Percentiles rank a stretch among this genome's conserved stretches.
These are phyloP conservation scores for Omphalotus olearius DNA, from an alignment of 1,284 basidiomycete species.

Conservation along the genomic window DNA sequence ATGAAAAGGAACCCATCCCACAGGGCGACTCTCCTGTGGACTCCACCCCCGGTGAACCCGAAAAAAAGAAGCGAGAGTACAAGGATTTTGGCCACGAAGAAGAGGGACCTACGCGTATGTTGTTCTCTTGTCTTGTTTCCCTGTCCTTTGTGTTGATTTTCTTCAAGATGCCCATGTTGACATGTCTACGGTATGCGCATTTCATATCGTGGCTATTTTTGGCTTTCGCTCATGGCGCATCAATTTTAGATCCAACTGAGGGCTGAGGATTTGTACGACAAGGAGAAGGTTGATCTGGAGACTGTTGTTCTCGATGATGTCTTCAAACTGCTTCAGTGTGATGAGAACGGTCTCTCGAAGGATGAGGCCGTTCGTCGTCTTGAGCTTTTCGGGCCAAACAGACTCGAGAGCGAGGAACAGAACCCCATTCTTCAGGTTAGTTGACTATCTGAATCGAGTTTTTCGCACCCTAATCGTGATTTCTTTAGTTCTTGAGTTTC, in stretches of 20 bases:
- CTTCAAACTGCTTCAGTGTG: slow-evolving; percentile 91
- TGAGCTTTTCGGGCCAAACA: slow-evolving; percentile 96
- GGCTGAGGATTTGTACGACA: slow-evolving; percentile 94
- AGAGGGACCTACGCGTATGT: slow-evolving; percentile 66
- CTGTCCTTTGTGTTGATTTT: slow-evolving; percentile 11
- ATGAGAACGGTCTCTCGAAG: slow-evolving; percentile 72
- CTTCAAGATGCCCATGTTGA: slow-evolving; percentile 77
- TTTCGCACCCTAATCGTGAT: slow-evolving; percentile 12
- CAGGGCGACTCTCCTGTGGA: slow-evolving; percentile 32
- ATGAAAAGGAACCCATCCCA: slow-evolving; percentile 63
- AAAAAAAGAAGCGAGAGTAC: slow-evolving; percentile 85
- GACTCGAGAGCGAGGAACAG: slow-evolving; percentile 87
- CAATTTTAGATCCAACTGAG: slow-evolving; percentile 77
- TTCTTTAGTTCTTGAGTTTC: slow-evolving; percentile 83
- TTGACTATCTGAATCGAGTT: slow-evolving; percentile 7
- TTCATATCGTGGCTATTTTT: slow-evolving; percentile 5
- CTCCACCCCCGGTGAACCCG: slow-evolving; percentile 27
- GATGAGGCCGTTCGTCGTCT: slow-evolving; percentile 83
- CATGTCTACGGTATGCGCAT: slow-evolving; percentile 55
- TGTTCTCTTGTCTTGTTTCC: slow-evolving; percentile 13
- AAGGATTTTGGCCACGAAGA: slow-evolving; percentile 86
- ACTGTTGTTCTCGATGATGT: slow-evolving; percentile 96
- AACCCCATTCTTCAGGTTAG: slow-evolving; percentile 80
- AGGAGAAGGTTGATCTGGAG: slow-evolving; percentile 98
- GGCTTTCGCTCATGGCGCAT: slow-evolving; percentile 9